These are phyloP conservation scores for Haplosporangium sp. DNA, from an alignment of 371 early-diverging fungal genomes.

Conservation along the genomic window DNA sequence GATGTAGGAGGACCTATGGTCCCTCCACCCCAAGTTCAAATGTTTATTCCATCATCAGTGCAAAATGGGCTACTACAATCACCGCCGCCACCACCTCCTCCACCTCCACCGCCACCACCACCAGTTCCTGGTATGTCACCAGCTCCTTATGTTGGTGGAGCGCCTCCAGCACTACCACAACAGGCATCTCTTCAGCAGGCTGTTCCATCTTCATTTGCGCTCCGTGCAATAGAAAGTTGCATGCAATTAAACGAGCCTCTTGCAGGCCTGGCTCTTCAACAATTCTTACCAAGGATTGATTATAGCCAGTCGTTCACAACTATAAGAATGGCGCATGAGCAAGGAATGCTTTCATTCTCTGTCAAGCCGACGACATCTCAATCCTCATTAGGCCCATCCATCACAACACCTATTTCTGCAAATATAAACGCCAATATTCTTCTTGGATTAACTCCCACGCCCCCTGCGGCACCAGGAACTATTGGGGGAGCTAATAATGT, in stretches of 20 bases:
- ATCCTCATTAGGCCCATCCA: not conserved
- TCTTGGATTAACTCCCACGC: not conserved
- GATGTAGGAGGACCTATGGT: not conserved
- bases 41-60: not conserved
- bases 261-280: conserved; percentile 35
- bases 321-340: conserved; percentile 35
- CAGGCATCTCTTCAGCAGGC: conserved; percentile 5
- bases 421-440: not conserved
- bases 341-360: conserved; percentile 28
- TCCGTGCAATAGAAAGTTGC: conserved; percentile 42
- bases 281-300: conserved; percentile 43
- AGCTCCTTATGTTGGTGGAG: not conserved
- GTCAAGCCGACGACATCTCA: not conserved
- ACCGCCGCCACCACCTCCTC: conserved; percentile 10
- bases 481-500: not conserved
- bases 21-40: not conserved
- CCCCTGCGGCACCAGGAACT: not conserved
- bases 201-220: conserved; percentile 22
- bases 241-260: conserved; percentile 39
- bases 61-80: not conserved
- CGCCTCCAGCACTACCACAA: conserved; percentile 3
- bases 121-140: conserved; percentile 3
- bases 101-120: not conserved
- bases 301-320: conserved; percentile 30
- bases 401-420: not conserved